Percentiles rank a stretch among this genome's conserved stretches.
Conservation (phyloP, 306 rosid species). For the Acacia crassicarpa region DNA sequence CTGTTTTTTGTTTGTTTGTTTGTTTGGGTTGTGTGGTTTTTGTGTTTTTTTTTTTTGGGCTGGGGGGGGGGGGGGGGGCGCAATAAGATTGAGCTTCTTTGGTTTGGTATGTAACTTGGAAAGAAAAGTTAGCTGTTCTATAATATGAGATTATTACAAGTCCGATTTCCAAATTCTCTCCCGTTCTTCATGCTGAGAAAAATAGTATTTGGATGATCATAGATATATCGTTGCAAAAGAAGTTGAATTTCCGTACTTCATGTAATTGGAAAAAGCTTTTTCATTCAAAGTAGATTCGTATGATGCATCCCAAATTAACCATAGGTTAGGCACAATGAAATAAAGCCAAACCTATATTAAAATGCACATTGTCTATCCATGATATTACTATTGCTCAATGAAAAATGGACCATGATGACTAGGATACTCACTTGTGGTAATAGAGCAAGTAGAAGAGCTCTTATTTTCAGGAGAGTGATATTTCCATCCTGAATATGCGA, state of each 20-base stretch:
- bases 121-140: background rate
- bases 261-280: background rate
- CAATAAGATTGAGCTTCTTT: background rate
- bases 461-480: constrained; percentile 77
- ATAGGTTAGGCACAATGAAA: constrained; percentile 16
- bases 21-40: no score
- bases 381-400: background rate
- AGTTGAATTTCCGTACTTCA: background rate
- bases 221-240: background rate
- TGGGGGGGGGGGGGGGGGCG: no score
- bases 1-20: background rate
- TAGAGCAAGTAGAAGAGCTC: constrained; percentile 86
- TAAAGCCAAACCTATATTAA: background rate
- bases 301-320: background rate
- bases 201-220: background rate
- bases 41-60: no score
- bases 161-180: background rate
- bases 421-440: constrained; percentile 70
- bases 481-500: constrained; percentile 76
- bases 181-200: background rate
- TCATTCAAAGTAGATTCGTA: constrained; percentile 11
- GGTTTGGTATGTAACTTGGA: background rate
- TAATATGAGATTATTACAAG: background rate
- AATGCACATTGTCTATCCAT: constrained; percentile 7
- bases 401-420: constrained; percentile 13